Evolutionary conservation across 257 asterid species (phyloP).

Genomic region (Solanum bulbocastanum): DNA sequence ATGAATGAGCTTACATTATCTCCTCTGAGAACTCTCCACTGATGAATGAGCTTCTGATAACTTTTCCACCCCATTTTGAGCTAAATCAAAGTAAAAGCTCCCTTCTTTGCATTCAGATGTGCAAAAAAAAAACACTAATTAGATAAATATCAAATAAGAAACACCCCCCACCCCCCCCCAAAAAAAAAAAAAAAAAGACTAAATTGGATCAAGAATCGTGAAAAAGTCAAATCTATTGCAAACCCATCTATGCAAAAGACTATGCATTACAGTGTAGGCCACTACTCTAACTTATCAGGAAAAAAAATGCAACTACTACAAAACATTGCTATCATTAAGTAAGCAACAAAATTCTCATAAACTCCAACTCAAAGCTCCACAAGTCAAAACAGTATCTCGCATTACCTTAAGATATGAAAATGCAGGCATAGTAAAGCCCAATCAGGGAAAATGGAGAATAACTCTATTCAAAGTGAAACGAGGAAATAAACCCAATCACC

Average conservation of each 20-base stretch:
- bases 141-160: not conserved
- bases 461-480: not conserved
- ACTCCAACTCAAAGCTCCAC: not conserved
- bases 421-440: not conserved
- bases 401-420: not conserved
- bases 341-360: not conserved
- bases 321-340: not conserved
- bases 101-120: not conserved
- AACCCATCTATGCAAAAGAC: not conserved
- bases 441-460: not conserved
- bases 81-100: not conserved
- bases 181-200: too few relatives aligned
- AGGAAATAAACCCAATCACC: not conserved
- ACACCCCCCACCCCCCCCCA: too few relatives aligned
- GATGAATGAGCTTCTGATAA: conserved; percentile 80
- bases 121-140: not conserved
- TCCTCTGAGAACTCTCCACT: conserved; percentile 90
- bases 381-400: not conserved
- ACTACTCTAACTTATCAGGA: not conserved
- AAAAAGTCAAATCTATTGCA: not conserved
- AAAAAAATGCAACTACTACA: not conserved
- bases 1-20: conserved; percentile 57
- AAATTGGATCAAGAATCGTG: not conserved
- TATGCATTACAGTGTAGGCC: not conserved
- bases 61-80: conserved; percentile 86